phyloP scores from a whole-genome alignment of 805 yeast genomes.

The Nakazawaea ishiwadae region DNA sequence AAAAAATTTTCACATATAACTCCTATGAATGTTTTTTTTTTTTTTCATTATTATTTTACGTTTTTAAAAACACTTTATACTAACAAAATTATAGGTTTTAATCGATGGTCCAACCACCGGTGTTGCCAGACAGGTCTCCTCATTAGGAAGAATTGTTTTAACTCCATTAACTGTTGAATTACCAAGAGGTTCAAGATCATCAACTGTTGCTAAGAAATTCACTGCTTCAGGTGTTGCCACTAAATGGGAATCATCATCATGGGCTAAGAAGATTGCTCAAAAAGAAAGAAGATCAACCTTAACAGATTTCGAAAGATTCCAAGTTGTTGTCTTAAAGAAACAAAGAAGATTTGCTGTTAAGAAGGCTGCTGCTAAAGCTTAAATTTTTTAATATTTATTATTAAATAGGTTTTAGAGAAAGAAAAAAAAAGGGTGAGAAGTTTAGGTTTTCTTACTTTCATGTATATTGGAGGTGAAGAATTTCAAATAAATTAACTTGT shows the following conservation, averaged over 20 bases:
- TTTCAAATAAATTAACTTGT: background rate
- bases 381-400: too few relatives aligned
- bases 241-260: slow-evolving; percentile 89
- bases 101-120: slow-evolving; percentile 92
- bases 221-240: slow-evolving; percentile 80
- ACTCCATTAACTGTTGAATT: slow-evolving; percentile 86
- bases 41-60: background rate
- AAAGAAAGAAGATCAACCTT: slow-evolving; percentile 90
- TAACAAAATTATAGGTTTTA: slow-evolving; percentile 56
- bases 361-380: slow-evolving; percentile 97
- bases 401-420: background rate
- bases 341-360: slow-evolving; percentile 93
- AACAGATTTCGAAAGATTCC: slow-evolving; percentile 99
- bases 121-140: slow-evolving; percentile 88
- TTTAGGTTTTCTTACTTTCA: background rate
- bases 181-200: slow-evolving; percentile 94
- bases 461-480: background rate
- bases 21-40: background rate
- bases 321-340: slow-evolving; percentile 94
- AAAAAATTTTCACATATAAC: too few relatives aligned
- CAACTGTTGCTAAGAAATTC: slow-evolving; percentile 88
- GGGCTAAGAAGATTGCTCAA: slow-evolving; percentile 98
- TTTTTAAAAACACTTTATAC: slow-evolving; percentile 17
- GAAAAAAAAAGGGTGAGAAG: background rate
- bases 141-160: slow-evolving; percentile 83